Evolutionary conservation across 208 protist genomes (phyloP).

Genomic region (Eutreptiella sp.): DNA sequence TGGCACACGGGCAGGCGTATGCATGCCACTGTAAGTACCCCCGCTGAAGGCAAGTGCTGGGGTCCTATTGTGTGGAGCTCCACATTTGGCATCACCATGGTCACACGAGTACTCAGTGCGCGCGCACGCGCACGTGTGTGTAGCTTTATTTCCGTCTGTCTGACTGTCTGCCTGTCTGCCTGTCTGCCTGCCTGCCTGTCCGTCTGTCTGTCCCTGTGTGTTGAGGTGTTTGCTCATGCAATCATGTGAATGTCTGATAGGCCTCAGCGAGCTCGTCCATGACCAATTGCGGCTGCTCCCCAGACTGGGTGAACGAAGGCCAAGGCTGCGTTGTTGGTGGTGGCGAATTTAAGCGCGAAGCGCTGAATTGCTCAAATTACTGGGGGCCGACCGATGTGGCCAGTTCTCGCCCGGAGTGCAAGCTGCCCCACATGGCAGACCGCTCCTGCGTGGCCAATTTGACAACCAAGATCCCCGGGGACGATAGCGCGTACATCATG

Average conservation of each 20-base stretch:
- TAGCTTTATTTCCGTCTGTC: no score
- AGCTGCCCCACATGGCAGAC: background rate
- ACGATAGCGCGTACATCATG: conserved; percentile 1
- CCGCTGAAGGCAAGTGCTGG: no score
- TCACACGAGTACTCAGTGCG: no score
- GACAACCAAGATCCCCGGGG: conserved; percentile 1
- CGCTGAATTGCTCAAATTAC: conserved; percentile 6
- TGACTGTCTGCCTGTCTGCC: no score
- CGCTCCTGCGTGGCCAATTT: conserved; percentile 5
- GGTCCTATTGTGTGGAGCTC: no score
- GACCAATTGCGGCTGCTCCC: background rate
- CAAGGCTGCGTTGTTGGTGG: conserved; percentile 2
- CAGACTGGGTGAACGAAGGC: conserved; percentile 8
- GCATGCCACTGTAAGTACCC: no score
- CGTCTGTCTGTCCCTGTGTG: no score
- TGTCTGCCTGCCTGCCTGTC: no score
- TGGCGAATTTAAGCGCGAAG: background rate
- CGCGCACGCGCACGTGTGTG: no score
- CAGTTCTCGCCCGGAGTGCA: background rate
- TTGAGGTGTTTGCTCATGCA: no score
- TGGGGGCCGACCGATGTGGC: background rate
- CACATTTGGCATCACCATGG: no score
- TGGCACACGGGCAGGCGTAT: no score
- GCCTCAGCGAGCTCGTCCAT: background rate
- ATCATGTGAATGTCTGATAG: conserved; percentile 1